Evolutionary conservation across 139 green algal species (phyloP).

Genomic region (Volvox reticuliferus): DNA sequence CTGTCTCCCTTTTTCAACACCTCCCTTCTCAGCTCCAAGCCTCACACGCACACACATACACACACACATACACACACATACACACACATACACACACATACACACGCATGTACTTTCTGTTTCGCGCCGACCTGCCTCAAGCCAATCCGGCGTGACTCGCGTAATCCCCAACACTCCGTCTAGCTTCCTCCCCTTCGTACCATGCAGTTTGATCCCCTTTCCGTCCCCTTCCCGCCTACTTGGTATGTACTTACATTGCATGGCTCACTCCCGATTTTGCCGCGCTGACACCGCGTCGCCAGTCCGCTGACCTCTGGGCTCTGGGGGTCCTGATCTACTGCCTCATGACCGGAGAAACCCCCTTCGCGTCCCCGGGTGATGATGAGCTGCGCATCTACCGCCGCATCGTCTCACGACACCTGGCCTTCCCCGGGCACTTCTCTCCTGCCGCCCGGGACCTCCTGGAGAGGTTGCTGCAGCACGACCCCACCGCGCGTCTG

Average conservation of each 20-base stretch:
- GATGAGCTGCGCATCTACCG: slow-evolving; percentile 76
- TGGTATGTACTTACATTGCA: too few relatives aligned
- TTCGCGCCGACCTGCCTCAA: too few relatives aligned
- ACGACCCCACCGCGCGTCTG: slow-evolving; percentile 54
- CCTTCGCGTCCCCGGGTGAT: slow-evolving; percentile 65
- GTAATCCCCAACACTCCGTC: too few relatives aligned
- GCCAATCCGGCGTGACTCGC: too few relatives aligned
- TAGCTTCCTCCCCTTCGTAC: too few relatives aligned
- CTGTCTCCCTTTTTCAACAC: too few relatives aligned
- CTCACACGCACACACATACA: too few relatives aligned
- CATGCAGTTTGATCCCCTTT: background rate
- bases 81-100: too few relatives aligned
- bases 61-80: too few relatives aligned
- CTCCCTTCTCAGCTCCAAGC: too few relatives aligned
- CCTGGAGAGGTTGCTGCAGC: slow-evolving; percentile 66
- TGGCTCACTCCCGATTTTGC: too few relatives aligned
- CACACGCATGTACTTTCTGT: too few relatives aligned
- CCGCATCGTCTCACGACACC: slow-evolving; percentile 56
- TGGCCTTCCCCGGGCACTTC: slow-evolving; percentile 63
- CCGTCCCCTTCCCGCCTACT: background rate
- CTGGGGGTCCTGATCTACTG: slow-evolving; percentile 82
- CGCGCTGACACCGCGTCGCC: background rate
- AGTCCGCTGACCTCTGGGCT: slow-evolving; percentile 76
- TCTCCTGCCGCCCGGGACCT: slow-evolving; percentile 65
- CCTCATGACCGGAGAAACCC: slow-evolving; percentile 70